phyloP scores from a whole-genome alignment of 257 asterid genomes.

The Nicotiana otophora region DNA sequence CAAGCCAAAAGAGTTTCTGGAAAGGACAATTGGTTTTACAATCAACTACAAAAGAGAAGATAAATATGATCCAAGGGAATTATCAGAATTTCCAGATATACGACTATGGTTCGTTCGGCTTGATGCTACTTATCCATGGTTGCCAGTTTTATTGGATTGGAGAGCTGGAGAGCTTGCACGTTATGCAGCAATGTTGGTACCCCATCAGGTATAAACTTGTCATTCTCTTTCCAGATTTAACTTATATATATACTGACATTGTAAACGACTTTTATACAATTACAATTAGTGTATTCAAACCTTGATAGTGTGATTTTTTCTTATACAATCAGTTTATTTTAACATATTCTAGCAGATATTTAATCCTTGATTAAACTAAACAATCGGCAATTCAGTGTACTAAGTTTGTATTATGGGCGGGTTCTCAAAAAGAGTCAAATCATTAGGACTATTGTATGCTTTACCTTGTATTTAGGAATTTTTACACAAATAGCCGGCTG shows the following conservation, averaged over 20 bases:
- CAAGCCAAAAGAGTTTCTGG: slow-evolving; percentile 51
- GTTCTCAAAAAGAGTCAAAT: no score
- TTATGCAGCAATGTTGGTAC: slow-evolving; percentile 84
- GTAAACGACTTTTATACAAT: background rate
- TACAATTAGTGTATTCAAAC: background rate
- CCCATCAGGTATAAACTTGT: no score
- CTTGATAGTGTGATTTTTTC: no score
- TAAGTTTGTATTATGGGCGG: background rate
- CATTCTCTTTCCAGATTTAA: background rate
- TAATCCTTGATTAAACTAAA: background rate
- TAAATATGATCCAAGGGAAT: slow-evolving; percentile 60
- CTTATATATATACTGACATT: background rate
- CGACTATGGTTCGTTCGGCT: slow-evolving; percentile 79
- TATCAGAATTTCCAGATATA: slow-evolving; percentile 78
- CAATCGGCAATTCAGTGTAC: no score
- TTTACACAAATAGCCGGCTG: accelerated
- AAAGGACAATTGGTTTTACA: slow-evolving; percentile 69
- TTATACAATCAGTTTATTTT: background rate
- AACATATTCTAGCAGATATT: background rate
- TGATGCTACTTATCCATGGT: slow-evolving; percentile 79
- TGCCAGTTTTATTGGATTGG: slow-evolving; percentile 84
- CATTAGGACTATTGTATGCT: no score
- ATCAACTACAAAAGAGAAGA: slow-evolving; percentile 65
- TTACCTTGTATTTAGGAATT: no score
- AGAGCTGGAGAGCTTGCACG: slow-evolving; percentile 94